These are phyloP conservation scores for Penicillium hordei DNA, from an alignment of 2,329 filamentous ascomycete species.

Conservation along the genomic window DNA sequence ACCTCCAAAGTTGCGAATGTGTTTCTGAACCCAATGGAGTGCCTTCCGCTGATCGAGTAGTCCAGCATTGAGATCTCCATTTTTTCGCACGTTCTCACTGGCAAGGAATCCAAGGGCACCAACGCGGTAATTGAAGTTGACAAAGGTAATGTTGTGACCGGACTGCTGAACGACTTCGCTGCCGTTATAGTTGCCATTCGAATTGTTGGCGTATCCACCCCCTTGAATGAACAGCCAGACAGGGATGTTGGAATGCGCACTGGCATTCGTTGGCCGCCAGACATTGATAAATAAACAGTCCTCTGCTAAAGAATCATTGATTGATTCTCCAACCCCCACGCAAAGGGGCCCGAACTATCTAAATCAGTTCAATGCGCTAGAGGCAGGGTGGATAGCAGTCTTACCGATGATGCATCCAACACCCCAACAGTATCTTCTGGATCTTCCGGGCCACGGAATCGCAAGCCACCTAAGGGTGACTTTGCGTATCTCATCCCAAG, in stretches of 20 bases:
- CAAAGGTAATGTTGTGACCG: slow-evolving; percentile 61
- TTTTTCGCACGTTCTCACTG: slow-evolving; percentile 53
- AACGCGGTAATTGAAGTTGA: slow-evolving; percentile 70
- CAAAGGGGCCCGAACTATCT: slow-evolving; percentile 49
- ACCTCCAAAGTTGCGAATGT: slow-evolving; percentile 60
- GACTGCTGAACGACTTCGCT: slow-evolving; percentile 57
- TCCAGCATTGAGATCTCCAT: slow-evolving; percentile 63
- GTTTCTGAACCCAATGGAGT: slow-evolving; percentile 60
- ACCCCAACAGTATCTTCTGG: slow-evolving; percentile 44
- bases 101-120: slow-evolving; percentile 64
- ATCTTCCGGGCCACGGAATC: slow-evolving; percentile 65
- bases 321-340: slow-evolving; percentile 64
- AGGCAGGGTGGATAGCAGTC: slow-evolving; percentile 1
- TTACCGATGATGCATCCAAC: slow-evolving; percentile 53
- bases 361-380: not conserved
- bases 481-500: slow-evolving; percentile 70
- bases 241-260: slow-evolving; percentile 53
- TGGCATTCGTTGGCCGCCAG: slow-evolving; percentile 32
- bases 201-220: slow-evolving; percentile 59
- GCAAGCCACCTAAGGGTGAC: slow-evolving; percentile 59
- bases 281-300: slow-evolving; percentile 39
- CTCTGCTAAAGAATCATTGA: slow-evolving; percentile 51
- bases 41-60: slow-evolving; percentile 63
- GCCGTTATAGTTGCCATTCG: slow-evolving; percentile 55
- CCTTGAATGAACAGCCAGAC: slow-evolving; percentile 62